A percentile compares a stretch with the other conserved stretches of the same genome.
phyloP scores from a whole-genome alignment of 2,329 filamentous ascomycete species.

The Fusarium caatingaense region DNA sequence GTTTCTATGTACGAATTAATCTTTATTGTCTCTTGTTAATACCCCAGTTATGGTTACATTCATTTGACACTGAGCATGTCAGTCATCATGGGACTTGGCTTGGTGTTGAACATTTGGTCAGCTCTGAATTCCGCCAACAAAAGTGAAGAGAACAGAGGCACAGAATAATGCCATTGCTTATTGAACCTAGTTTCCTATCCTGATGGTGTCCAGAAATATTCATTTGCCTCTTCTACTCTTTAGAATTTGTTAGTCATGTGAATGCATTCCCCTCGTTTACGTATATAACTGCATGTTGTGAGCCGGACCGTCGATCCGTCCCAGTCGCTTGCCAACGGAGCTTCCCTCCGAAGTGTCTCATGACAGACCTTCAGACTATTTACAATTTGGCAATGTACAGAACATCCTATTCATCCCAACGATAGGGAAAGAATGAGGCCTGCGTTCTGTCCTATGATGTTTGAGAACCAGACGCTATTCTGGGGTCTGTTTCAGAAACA shows the following conservation, averaged over 20 bases:
- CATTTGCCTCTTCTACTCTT: conserved; percentile 14
- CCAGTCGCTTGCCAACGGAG: conserved; percentile 6
- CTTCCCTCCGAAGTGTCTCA: background rate
- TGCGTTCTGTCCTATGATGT: conserved; percentile 13
- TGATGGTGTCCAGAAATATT: background rate
- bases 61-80: background rate
- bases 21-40: background rate
- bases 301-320: conserved; percentile 22
- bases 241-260: background rate
- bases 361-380: background rate
- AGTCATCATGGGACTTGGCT: conserved; percentile 17
- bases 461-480: background rate
- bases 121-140: background rate
- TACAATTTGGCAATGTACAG: background rate
- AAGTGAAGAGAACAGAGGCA: background rate
- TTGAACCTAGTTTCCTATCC: background rate
- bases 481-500: background rate
- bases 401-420: background rate
- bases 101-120: conserved; percentile 1
- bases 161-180: background rate
- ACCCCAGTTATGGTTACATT: background rate
- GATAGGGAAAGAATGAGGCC: background rate
- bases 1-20: background rate
- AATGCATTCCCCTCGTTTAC: background rate
- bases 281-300: background rate